phyloP scores from a whole-genome alignment of 2,329 filamentous ascomycete genomes.

The Bipolaris oryzae region DNA sequence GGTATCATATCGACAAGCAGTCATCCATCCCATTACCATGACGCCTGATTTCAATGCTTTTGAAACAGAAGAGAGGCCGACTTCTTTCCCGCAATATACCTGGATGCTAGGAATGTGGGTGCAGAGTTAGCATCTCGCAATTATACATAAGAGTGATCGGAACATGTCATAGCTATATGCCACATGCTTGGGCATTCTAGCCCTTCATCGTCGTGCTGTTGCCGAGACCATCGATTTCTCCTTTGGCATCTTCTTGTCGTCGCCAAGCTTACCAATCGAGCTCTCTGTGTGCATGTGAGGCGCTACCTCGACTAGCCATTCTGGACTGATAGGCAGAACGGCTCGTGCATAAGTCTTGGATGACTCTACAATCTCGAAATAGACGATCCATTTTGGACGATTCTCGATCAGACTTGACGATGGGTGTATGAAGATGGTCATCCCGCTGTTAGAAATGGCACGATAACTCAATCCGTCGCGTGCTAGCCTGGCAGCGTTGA shows the following conservation, averaged over 20 bases:
- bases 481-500: conserved; percentile 84
- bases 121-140: too few relatives aligned
- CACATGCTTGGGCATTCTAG: background rate
- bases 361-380: conserved; percentile 81
- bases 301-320: conserved; percentile 87
- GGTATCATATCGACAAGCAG: background rate
- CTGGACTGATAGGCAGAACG: conserved; percentile 80
- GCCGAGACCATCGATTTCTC: background rate
- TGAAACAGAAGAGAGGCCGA: background rate
- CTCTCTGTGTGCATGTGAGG: conserved; percentile 92
- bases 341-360: conserved; percentile 92
- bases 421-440: conserved; percentile 90
- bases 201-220: background rate
- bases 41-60: background rate
- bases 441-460: conserved; percentile 81
- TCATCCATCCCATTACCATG: conserved; percentile 60
- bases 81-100: background rate
- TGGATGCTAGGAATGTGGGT: too few relatives aligned
- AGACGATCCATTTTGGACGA: conserved; percentile 86
- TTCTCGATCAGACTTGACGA: conserved; percentile 70
- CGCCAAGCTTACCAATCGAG: conserved; percentile 12
- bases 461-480: conserved; percentile 86
- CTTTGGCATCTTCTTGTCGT: conserved; percentile 43
- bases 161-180: too few relatives aligned
- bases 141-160: background rate